Evolutionary conservation across 495 filamentous ascomycete species (phyloP), one percentile per base, ranked within the genome.

Genomic region (Penicillium arizonense): DNA sequence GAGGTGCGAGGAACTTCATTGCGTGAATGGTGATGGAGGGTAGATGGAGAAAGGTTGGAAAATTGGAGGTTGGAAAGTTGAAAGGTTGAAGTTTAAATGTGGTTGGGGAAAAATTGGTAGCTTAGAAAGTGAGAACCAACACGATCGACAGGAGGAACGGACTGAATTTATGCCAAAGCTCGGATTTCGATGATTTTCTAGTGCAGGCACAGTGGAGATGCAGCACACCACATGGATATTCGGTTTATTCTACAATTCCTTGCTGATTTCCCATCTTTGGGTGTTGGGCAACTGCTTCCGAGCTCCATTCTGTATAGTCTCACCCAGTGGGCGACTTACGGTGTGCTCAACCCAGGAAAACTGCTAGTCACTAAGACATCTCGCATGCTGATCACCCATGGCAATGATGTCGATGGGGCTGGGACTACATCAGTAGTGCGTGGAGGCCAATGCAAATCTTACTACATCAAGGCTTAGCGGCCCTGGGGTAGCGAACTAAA

Each of bases 1-100:
- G 53, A 9, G 57, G 53, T 26, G 64, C 36, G 61, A 74, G 40
- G 53, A 74, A 55, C 50, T 70, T 71, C 71, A 74, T 74, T 21
- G 28, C 65, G 39, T 12, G 20, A 16, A 7, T 32, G 40, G 11
- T 26, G 14, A 49, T n/a, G 38, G 30, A 21, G n/a, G 18, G 18
- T 32, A 30, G 43, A 14, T 28, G 24, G 10, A 30, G 20, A 28
- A 33, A 41, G 30, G 30, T 30, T 16, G 36, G 2, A 24, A 26
- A 10, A 39, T 30, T 3, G 30, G 13, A 43, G 34, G 40, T 38
- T 16, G 42, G 41, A 18, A 28, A 41, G 34, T 32, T 16, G 42
- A 16, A n/a, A 45, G 34, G 32, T 28, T 39, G 13, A 13, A 30
- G n/a, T 21, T 34, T 47, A n/a, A 45, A 45, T 9, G 10, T 26